These are phyloP conservation scores for Aplosporella prunicola DNA, from an alignment of 2,329 filamentous ascomycete species.

Conservation along the genomic window DNA sequence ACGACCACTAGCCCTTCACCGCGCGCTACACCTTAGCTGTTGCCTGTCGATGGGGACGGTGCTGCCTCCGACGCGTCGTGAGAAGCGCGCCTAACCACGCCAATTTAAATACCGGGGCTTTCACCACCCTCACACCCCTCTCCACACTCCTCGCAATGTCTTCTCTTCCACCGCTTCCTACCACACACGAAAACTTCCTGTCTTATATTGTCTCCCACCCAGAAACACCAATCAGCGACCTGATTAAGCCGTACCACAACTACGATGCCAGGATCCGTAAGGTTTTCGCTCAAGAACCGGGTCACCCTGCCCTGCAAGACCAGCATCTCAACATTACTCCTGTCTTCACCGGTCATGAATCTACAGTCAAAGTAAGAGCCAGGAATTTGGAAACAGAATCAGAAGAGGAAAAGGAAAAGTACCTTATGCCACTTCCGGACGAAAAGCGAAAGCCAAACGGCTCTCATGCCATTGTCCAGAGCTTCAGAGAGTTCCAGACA, in stretches of 20 bases:
- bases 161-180: constrained; percentile 29
- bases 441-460: constrained; percentile 53
- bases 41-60: too few species aligned
- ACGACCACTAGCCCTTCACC: too few species aligned
- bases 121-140: too few species aligned
- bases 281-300: constrained; percentile 58
- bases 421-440: constrained; percentile 58
- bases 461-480: constrained; percentile 57
- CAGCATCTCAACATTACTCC: constrained; percentile 55
- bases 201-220: constrained; percentile 48
- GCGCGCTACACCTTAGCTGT: too few species aligned
- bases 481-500: constrained; percentile 60
- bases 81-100: too few species aligned
- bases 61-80: too few species aligned
- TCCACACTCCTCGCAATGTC: too few species aligned
- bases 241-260: constrained; percentile 56
- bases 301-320: constrained; percentile 48
- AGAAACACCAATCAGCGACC: constrained; percentile 44
- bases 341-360: constrained; percentile 48
- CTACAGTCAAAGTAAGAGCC: constrained; percentile 52
- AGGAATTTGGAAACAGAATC: constrained; percentile 50
- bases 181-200: constrained; percentile 33
- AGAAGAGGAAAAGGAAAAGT: constrained; percentile 50
- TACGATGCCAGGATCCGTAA: constrained; percentile 60
- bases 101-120: too few species aligned